Conservation (phyloP, 176 grass and related monocot genomes). For the Ampelocalamus luodianensis region DNA sequence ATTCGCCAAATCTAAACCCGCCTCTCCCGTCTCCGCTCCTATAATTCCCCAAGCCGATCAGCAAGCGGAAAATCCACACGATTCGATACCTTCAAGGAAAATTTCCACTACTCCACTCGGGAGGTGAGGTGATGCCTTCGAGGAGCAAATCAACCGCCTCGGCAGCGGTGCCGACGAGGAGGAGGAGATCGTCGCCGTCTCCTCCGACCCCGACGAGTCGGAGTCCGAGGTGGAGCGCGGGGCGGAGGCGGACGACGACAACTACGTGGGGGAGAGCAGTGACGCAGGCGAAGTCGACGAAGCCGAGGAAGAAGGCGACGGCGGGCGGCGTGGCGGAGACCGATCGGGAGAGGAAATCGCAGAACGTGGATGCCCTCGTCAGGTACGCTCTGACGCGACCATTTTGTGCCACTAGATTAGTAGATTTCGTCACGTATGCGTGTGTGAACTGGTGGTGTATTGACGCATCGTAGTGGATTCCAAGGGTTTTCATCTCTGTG, state of each 20-base stretch:
- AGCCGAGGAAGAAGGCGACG: conserved; percentile 40
- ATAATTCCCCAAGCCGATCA: conserved; percentile 30
- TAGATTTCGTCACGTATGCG: background rate
- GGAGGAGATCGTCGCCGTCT: conserved; percentile 42
- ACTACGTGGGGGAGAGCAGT: conserved; percentile 52
- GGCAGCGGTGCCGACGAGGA: conserved; percentile 43
- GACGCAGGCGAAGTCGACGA: conserved; percentile 40
- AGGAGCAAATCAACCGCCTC: conserved; percentile 37
- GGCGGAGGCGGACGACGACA: conserved; percentile 48
- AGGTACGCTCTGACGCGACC: conserved; percentile 50
- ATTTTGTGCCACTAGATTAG: conserved; percentile 18
- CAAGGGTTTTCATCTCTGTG: conserved; percentile 32
- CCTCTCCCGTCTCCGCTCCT: background rate
- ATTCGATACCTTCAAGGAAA: conserved; percentile 17
- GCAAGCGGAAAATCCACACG: conserved; percentile 25
- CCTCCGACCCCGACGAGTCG: conserved; percentile 53
- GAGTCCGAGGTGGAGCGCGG: conserved; percentile 40
- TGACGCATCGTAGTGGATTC: conserved; percentile 3
- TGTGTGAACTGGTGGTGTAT: conserved; percentile 8
- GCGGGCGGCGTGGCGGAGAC: conserved; percentile 4
- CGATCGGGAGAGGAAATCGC: conserved; percentile 73
- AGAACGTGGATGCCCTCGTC: conserved; percentile 82
- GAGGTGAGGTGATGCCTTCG: conserved; percentile 46
- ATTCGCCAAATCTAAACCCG: conserved; percentile 12
- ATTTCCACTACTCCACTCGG: conserved; percentile 29